These are phyloP conservation scores for Solanum peruvianum DNA, from an alignment of 257 asterid genomes.

Conservation along the genomic window DNA sequence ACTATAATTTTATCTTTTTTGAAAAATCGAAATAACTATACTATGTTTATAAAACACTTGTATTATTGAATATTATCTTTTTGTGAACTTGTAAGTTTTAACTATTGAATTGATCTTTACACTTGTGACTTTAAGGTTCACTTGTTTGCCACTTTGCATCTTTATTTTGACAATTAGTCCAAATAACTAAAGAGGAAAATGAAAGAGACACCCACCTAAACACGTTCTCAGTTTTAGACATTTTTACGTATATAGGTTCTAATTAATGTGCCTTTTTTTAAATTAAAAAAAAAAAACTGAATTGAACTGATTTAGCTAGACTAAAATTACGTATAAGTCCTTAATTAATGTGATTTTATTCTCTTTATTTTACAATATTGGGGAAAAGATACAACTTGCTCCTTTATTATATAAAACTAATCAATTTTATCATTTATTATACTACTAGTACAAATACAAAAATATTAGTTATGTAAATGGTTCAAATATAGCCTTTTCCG, in stretches of 20 bases:
- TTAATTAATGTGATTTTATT: not conserved
- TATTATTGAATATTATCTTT: not conserved
- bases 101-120: not conserved
- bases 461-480: not conserved
- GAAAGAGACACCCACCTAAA: not conserved
- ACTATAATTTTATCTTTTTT: too few species aligned
- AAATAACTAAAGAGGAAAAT: not conserved
- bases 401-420: not conserved
- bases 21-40: too few species aligned
- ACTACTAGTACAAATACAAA: not conserved
- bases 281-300: not conserved
- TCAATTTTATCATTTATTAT: not conserved
- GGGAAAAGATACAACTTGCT: not conserved
- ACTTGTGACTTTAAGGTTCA: not conserved
- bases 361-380: not conserved
- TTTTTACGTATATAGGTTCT: not conserved
- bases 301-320: not conserved
- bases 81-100: not conserved
- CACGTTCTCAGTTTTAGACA: not conserved
- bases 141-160: not conserved
- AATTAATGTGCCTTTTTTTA: not conserved
- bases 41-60: not conserved
- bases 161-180: not conserved
- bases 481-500: not conserved
- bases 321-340: not conserved